phyloP scores from a whole-genome alignment of 441 rosid species.

The Manihot esculenta region DNA sequence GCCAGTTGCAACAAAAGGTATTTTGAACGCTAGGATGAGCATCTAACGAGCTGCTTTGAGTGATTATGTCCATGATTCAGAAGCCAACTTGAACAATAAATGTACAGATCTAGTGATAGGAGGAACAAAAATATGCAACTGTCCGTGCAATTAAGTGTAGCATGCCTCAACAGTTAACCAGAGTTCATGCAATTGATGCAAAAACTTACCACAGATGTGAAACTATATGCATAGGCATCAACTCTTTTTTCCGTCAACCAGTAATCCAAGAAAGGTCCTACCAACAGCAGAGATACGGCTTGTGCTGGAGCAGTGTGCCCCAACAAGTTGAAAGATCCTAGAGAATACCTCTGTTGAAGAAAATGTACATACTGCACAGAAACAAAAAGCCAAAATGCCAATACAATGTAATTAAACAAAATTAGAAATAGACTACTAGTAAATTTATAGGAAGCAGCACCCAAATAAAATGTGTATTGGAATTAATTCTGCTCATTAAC shows the following conservation, averaged over 20 bases:
- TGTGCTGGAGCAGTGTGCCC: constrained; percentile 98
- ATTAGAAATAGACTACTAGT: background rate
- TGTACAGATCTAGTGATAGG: no score
- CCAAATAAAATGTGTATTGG: background rate
- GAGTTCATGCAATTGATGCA: constrained; percentile 12
- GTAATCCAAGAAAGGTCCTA: constrained; percentile 91
- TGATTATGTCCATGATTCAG: background rate
- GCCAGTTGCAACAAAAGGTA: background rate
- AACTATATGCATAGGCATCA: constrained; percentile 56
- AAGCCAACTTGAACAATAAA: background rate
- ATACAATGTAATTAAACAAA: background rate
- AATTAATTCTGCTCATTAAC: background rate
- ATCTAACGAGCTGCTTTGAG: background rate
- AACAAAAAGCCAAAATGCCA: constrained; percentile 15
- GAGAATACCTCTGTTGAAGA: constrained; percentile 83
- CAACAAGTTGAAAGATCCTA: constrained; percentile 83
- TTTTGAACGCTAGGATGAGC: background rate
- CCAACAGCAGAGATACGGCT: constrained; percentile 74
- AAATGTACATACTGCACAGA: constrained; percentile 86
- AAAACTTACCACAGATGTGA: constrained; percentile 59
- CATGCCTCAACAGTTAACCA: constrained; percentile 6
- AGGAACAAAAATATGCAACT: background rate
- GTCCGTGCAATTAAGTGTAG: constrained; percentile 7
- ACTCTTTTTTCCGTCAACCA: constrained; percentile 82
- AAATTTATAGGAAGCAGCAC: background rate